Percentiles rank a stretch among this genome's conserved stretches.
Conservation (phyloP, 2,329 filamentous ascomycete species). For the Hypocreales sp. region DNA sequence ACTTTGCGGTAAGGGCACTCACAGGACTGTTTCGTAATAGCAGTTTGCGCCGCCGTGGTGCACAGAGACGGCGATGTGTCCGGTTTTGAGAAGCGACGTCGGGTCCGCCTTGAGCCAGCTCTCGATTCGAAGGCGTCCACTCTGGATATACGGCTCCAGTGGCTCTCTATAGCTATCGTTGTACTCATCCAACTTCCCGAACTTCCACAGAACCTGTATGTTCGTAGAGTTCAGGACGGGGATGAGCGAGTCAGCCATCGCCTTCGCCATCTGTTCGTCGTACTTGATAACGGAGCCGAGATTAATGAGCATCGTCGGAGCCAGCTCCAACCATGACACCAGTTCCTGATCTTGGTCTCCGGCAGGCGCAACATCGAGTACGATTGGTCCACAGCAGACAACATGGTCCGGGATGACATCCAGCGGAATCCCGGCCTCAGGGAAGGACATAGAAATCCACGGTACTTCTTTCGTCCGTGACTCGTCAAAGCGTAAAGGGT, state of each 20-base stretch:
- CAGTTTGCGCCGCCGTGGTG: conserved; percentile 25
- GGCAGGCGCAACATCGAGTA: conserved; percentile 19
- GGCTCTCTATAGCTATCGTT: conserved; percentile 4
- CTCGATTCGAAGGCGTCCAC: conserved; percentile 9
- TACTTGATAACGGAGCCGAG: conserved; percentile 24
- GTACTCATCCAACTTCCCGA: conserved; percentile 6
- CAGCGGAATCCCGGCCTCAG: conserved; percentile 14
- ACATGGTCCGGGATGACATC: conserved; percentile 17
- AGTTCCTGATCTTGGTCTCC: conserved; percentile 25
- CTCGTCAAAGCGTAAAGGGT: conserved; percentile 7
- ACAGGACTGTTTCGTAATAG: conserved; percentile 27
- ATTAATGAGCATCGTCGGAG: conserved; percentile 30
- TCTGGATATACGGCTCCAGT: conserved; percentile 7
- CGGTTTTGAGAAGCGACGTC: conserved; percentile 17
- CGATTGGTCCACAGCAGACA: conserved; percentile 25
- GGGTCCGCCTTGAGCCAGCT: conserved; percentile 17
- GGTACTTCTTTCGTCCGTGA: conserved; percentile 9
- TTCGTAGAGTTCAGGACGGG: conserved; percentile 7
- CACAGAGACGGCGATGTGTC: conserved; percentile 16
- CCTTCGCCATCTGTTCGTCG: conserved; percentile 7
- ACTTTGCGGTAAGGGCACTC: no score
- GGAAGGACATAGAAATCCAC: conserved; percentile 11
- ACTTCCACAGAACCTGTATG: conserved; percentile 19
- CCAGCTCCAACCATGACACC: conserved; percentile 22
- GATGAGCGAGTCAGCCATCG: conserved; percentile 12